A percentile compares a stretch with the other conserved stretches of the same genome.
Evolutionary conservation across 2,329 filamentous ascomycete genomes (phyloP).

Genomic region (Fusarium xyrophilum): DNA sequence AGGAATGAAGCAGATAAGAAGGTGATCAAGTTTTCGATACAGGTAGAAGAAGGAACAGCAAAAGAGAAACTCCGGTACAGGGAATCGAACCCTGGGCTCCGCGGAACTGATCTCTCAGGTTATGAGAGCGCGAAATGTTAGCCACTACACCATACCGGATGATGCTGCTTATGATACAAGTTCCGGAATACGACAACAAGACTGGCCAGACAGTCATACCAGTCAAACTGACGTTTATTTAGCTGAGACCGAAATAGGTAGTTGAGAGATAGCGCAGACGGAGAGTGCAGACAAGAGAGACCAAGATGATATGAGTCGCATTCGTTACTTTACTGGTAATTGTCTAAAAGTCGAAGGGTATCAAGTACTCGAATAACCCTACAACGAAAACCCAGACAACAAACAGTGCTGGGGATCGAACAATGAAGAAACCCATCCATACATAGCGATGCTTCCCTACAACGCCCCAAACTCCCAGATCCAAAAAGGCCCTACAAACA

Average conservation of each 20-base stretch:
- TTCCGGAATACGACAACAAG: rapidly evolving
- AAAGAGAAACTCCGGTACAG: constrained; percentile 38
- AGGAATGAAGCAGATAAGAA: background rate
- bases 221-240: background rate
- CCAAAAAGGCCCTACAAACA: constrained; percentile 3
- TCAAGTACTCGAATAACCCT: constrained; percentile 47
- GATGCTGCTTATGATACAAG: rapidly evolving
- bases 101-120: constrained; percentile 38
- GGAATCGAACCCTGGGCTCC: constrained; percentile 42
- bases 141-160: constrained; percentile 46
- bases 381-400: constrained; percentile 17
- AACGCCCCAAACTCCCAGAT: constrained; percentile 30
- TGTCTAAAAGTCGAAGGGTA: constrained; percentile 43
- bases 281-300: background rate
- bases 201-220: rapidly evolving
- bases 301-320: constrained; percentile 20
- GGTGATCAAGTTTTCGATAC: background rate
- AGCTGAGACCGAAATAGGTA: too few relatives aligned
- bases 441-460: constrained; percentile 6
- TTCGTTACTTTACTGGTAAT: constrained; percentile 16
- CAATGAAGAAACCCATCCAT: constrained; percentile 5
- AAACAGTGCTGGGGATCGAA: constrained; percentile 22
- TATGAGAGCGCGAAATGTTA: constrained; percentile 46
- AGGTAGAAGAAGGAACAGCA: background rate
- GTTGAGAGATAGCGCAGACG: background rate